Evolutionary conservation across 495 filamentous ascomycete genomes (phyloP).

Genomic region (Chaetomium fimeti): DNA sequence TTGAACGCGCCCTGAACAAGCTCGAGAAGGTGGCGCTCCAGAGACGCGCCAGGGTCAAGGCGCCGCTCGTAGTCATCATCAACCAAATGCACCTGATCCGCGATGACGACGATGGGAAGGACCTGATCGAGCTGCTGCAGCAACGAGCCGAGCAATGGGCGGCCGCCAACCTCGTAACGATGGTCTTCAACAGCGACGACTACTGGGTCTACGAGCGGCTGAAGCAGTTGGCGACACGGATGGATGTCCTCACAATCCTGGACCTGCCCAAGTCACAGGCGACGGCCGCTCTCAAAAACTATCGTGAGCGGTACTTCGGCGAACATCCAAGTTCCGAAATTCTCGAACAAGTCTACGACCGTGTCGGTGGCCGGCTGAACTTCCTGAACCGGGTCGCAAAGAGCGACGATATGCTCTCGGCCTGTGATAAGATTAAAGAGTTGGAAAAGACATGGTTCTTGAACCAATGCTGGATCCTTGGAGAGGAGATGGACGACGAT

Average conservation of each 20-base stretch:
- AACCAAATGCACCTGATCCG: conserved; percentile 87
- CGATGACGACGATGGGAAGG: conserved; percentile 85
- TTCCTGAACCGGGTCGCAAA: conserved; percentile 87
- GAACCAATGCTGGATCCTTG: conserved; percentile 93
- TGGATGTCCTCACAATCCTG: conserved; percentile 80
- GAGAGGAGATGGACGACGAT: conserved; percentile 93
- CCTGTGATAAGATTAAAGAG: conserved; percentile 73
- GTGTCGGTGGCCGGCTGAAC: conserved; percentile 80
- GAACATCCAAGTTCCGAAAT: conserved; percentile 55
- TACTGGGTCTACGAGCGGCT: conserved; percentile 97
- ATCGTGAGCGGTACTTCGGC: conserved; percentile 66
- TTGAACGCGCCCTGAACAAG: conserved; percentile 96
- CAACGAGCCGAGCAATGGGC: conserved; percentile 96
- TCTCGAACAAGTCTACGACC: conserved; percentile 76
- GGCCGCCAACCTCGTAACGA: conserved; percentile 79
- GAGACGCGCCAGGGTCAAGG: conserved; percentile 55
- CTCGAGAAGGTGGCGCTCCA: conserved; percentile 87
- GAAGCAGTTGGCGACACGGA: conserved; percentile 83
- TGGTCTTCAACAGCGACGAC: conserved; percentile 91
- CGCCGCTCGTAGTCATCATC: conserved; percentile 81
- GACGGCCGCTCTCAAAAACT: conserved; percentile 68
- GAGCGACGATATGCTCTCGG: conserved; percentile 68
- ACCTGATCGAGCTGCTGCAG: conserved; percentile 90
- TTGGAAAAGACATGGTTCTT: conserved; percentile 91
- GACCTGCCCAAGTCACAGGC: conserved; percentile 80